Conservation (phyloP, 257 asterid genomes). For the Ocimum tenuiflorum region DNA sequence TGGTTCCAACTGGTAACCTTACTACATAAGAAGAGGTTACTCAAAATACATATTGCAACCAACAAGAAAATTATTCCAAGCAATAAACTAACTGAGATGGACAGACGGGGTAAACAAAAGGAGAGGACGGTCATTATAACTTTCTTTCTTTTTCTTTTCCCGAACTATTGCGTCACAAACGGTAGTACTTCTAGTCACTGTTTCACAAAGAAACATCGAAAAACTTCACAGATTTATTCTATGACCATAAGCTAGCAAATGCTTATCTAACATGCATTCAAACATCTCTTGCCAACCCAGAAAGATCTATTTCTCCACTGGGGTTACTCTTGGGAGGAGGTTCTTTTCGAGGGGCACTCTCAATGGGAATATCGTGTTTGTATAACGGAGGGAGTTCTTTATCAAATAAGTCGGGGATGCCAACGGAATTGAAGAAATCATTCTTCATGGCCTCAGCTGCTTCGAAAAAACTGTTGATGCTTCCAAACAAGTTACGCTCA, state of each 20-base stretch:
- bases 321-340: slow-evolving; percentile 22
- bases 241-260: not conserved
- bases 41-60: too few relatives aligned
- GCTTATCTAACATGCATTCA: slow-evolving; percentile 26
- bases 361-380: slow-evolving; percentile 35
- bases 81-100: too few relatives aligned
- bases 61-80: too few relatives aligned
- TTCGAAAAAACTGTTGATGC: slow-evolving; percentile 33
- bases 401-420: slow-evolving; percentile 15
- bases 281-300: slow-evolving; percentile 50
- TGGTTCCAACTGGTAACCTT: too few relatives aligned
- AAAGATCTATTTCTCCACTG: slow-evolving; percentile 54
- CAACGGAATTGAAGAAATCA: slow-evolving; percentile 48
- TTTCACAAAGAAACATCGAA: not conserved
- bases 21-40: too few relatives aligned
- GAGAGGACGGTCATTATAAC: too few relatives aligned
- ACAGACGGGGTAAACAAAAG: too few relatives aligned
- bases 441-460: slow-evolving; percentile 57
- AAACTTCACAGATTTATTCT: not conserved
- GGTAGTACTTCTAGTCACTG: not conserved
- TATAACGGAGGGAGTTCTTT: slow-evolving; percentile 20
- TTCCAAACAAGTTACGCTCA: slow-evolving; percentile 46
- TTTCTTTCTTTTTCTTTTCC: not conserved
- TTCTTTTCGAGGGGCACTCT: slow-evolving; percentile 31
- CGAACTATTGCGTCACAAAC: not conserved